phyloP scores from a whole-genome alignment of 2,329 filamentous ascomycete species.

The Chaetomiaceae sp. region DNA sequence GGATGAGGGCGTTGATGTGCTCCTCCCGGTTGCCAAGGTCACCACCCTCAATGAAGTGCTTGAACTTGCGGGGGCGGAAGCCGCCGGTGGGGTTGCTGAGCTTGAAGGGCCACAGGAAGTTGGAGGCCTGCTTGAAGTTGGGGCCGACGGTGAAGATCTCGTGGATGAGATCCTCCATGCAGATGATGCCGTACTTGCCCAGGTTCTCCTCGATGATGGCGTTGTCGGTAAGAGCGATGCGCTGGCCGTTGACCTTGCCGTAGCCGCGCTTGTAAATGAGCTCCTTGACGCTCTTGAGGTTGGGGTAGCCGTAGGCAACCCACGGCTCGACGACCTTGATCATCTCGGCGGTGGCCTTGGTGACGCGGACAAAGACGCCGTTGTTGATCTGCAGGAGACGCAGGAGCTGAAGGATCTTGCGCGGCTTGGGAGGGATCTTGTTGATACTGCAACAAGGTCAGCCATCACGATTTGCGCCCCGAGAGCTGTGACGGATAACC shows the following conservation, averaged over 20 bases:
- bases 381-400: constrained; percentile 99
- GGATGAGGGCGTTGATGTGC: constrained; percentile 92
- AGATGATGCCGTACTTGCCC: constrained; percentile 98
- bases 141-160: constrained; percentile 98
- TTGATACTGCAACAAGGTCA: constrained; percentile 72
- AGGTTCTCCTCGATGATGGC: constrained; percentile 94
- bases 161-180: constrained; percentile 98
- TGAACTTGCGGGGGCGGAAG: constrained; percentile 96
- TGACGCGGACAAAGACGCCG: constrained; percentile 94
- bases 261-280: constrained; percentile 99
- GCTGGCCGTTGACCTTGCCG: constrained; percentile 98
- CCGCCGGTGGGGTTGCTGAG: constrained; percentile 96
- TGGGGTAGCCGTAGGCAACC: constrained; percentile 98
- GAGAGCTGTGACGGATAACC: constrained; percentile 25
- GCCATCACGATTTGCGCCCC: constrained; percentile 7
- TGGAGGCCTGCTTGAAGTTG: constrained; percentile 99
- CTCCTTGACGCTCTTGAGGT: constrained; percentile 98
- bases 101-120: constrained; percentile 99
- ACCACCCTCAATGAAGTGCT: constrained; percentile 98
- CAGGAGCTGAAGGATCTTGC: constrained; percentile 99
- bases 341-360: constrained; percentile 97
- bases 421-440: constrained; percentile 99
- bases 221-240: constrained; percentile 94
- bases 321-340: constrained; percentile 98
- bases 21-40: constrained; percentile 98